Evolutionary conservation across 75 land plant species (phyloP), one percentile per base, ranked within the genome.

Genomic region (Cupressus sempervirens): DNA sequence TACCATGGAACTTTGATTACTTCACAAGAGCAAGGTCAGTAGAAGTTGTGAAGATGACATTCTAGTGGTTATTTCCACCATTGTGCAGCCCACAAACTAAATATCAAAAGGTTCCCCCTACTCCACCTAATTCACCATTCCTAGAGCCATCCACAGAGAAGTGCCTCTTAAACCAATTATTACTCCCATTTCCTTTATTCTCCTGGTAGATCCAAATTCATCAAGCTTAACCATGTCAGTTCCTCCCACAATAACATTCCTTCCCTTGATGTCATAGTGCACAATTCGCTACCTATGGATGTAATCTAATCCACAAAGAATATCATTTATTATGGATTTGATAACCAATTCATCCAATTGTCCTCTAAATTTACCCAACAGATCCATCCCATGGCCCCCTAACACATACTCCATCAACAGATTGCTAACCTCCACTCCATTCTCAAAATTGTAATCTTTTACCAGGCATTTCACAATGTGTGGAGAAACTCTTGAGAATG

Each of bases 21-120:
- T n/a, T n/a, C n/a, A n/a, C n/a, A n/a, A n/a, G n/a, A n/a, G 84
- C 86, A 12, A 88, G 82, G 41, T 85, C 85, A 45, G 84, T 79
- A 29, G 85, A 53, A 20, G 77, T 48, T 67, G 87, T 75, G 53
- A 92, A 20, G 93, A 90, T 32, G 90, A 82, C 48, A 35, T 74
- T 8, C 93, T 92, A 34, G 93, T 91, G 83, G 89, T 85, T 92
- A 92, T 91, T 91, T 92, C 93, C 81, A 92, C 48, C 2, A 92
- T 88, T 48, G 93, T 92, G 88, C 93, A 92, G 15, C 91, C 93
- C 56, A 91, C 81, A 18, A 92, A 86, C 93, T 92, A 92, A 20
- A 92, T 85, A 43, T n/a, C n/a, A n/a, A n/a, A n/a, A n/a, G n/a
- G n/a, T n/a, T n/a, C n/a, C n/a, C n/a, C n/a, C n/a, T n/a, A n/a